Evolutionary conservation across 2,329 filamentous ascomycete species (phyloP).

Genomic region (Fusarium sp.): DNA sequence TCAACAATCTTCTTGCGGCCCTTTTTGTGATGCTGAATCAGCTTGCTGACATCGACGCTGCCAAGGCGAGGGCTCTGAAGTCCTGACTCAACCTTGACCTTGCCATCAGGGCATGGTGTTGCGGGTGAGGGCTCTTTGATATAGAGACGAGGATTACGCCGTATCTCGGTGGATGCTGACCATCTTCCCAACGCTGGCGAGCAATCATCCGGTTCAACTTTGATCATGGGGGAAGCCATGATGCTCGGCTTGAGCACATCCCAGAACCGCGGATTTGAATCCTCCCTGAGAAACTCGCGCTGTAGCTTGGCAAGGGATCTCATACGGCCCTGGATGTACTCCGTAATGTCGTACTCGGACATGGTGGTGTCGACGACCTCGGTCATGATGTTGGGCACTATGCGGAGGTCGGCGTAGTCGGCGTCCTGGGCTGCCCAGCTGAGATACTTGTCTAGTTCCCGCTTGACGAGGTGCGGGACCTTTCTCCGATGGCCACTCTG

Average conservation of each 20-base stretch:
- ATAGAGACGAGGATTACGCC: not conserved
- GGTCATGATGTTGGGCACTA: conserved; percentile 55
- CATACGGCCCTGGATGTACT: conserved; percentile 53
- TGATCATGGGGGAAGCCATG: conserved; percentile 34
- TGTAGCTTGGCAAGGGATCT: conserved; percentile 52
- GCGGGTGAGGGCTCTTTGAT: conserved; percentile 26
- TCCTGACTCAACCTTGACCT: conserved; percentile 25
- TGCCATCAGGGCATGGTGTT: conserved; percentile 2
- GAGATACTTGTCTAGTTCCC: conserved; percentile 51
- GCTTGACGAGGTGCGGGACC: conserved; percentile 50
- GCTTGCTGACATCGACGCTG: conserved; percentile 17
- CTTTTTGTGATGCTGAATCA: conserved; percentile 8
- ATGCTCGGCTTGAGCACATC: conserved; percentile 41
- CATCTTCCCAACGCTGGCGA: conserved; percentile 11
- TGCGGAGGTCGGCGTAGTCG: conserved; percentile 49
- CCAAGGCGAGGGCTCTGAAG: conserved; percentile 21
- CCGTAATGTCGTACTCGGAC: conserved; percentile 48
- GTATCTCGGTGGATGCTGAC: conserved; percentile 12
- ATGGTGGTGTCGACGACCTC: conserved; percentile 51
- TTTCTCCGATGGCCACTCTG: conserved; percentile 52
- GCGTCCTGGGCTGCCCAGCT: conserved; percentile 58
- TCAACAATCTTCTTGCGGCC: not conserved
- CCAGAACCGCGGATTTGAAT: conserved; percentile 49
- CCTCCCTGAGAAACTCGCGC: conserved; percentile 50
- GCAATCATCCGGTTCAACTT: conserved; percentile 33